Base-by-base conservation (phyloP, 2,329 filamentous ascomycete genomes). In the Hirsutella rhossiliensis region DNA sequence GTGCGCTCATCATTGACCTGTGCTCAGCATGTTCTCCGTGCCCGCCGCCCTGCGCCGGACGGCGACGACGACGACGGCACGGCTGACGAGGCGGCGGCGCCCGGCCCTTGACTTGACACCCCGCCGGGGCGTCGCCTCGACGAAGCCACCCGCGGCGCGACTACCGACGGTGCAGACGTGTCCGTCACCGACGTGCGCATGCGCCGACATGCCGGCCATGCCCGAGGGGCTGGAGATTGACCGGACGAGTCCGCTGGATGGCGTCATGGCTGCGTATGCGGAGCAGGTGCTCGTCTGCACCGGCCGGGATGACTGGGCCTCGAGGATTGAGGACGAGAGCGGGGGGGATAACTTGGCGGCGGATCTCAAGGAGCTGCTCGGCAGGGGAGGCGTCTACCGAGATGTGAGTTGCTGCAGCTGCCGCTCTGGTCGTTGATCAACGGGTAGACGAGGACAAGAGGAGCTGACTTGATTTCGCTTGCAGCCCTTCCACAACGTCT, bases 251-350 rank as follows among this genome's bases (percentile, higher is more conserved):
- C 71, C 75, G 17, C 67, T 96, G 38, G 82, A 84, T 56, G 85
- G 85, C 12, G 82, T 84, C 6, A 89, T 95, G 65, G 72, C 83
- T 2, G 69, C 73, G 1, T 94, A 95, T 59, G 72, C 80, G 1
- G 82, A 94, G 62, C 88, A 96, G 53, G 75, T 96, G 4, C 63
- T 97, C 11, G 72, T 96, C 13, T 89, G 84, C 49, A 94, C 88
- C 0, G 88, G 87, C 5, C 77, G 79, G 48, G 66, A 73, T 28
- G 85, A 94, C 64, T 96, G 89, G 89, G 69, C 73, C 27, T 89
- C 84, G 56, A 76, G 78, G 45, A 94, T 96, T 49, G 88, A 94
- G 59, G 81, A 94, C 20, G 87, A 94, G 47, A 77, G 82, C 53
- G 73, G 63, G 55, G 76, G 68, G 15, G 73, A 79, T 51, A 82